A percentile compares a stretch with the other conserved stretches of the same genome.
Conservation (phyloP, 2,329 filamentous ascomycete species). For the Aspergillus ochraceoroseus region DNA sequence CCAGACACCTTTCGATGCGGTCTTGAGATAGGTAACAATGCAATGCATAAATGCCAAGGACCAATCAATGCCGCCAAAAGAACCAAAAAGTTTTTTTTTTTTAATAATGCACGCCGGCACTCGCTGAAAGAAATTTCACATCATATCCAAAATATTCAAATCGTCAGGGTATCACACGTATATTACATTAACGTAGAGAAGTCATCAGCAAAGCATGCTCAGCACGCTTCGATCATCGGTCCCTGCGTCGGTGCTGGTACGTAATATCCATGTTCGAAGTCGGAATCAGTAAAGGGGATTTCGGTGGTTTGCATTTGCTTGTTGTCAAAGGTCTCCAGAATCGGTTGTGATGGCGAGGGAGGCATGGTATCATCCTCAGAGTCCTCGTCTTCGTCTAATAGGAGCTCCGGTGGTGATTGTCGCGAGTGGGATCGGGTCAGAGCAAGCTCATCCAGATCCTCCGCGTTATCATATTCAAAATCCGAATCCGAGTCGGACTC, state of each 20-base stretch:
- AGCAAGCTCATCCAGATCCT: constrained; percentile 58
- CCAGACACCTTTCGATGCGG: constrained; percentile 13
- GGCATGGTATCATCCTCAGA: constrained; percentile 70
- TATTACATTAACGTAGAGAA: constrained; percentile 9
- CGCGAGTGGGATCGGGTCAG: constrained; percentile 66
- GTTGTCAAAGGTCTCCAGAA: constrained; percentile 57
- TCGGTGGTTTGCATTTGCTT: constrained; percentile 49
- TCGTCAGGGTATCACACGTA: constrained; percentile 24
- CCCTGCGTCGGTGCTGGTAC: constrained; percentile 42
- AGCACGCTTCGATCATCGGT: constrained; percentile 50
- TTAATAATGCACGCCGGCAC: no score
- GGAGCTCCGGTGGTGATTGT: constrained; percentile 63
- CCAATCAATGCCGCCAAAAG: constrained; percentile 3
- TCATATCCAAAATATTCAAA: no score
- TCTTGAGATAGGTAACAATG: constrained; percentile 8
- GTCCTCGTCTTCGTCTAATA: constrained; percentile 59
- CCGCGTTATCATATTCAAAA: constrained; percentile 52
- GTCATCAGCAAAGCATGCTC: constrained; percentile 17
- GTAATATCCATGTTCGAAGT: constrained; percentile 49
- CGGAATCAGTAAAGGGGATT: constrained; percentile 34
- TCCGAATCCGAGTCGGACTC: constrained; percentile 55
- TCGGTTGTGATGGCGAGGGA: constrained; percentile 58
- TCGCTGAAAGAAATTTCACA: no score
- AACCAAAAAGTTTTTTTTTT: constrained; percentile 4
- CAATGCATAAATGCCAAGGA: no score